Percentiles rank a stretch among this genome's conserved stretches.
Conservation (phyloP, 2,329 filamentous ascomycete species). For the Fusarium staphyleae region DNA sequence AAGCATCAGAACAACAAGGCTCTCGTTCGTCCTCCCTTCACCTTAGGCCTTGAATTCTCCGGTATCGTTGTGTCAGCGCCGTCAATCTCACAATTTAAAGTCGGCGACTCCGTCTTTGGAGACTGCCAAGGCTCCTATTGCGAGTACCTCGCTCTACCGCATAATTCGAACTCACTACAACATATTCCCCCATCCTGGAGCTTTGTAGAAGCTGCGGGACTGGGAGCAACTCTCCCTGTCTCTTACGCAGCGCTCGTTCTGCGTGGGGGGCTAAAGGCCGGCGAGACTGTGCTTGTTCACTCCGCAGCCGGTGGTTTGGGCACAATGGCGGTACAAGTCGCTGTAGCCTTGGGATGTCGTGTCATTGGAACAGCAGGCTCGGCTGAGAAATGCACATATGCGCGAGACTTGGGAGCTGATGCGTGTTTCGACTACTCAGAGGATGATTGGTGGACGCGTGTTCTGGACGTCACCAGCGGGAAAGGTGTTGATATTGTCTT, state of each 20-base stretch:
- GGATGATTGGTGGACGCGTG: slow-evolving; percentile 57
- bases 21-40: slow-evolving; percentile 64
- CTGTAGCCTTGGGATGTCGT: slow-evolving; percentile 57
- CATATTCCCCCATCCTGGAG: slow-evolving; percentile 55
- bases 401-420: slow-evolving; percentile 50
- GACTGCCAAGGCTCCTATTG: slow-evolving; percentile 59
- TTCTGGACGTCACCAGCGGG: slow-evolving; percentile 55
- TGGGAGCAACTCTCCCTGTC: slow-evolving; percentile 61
- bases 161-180: slow-evolving; percentile 45
- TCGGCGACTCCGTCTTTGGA: slow-evolving; percentile 63
- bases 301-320: slow-evolving; percentile 64
- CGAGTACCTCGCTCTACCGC: slow-evolving; percentile 55
- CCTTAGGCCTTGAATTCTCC: slow-evolving; percentile 66
- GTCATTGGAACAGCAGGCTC: slow-evolving; percentile 62
- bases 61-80: slow-evolving; percentile 57
- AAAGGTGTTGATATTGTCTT: slow-evolving; percentile 64
- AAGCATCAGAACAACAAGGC: slow-evolving; percentile 66
- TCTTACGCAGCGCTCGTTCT: slow-evolving; percentile 58
- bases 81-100: slow-evolving; percentile 45
- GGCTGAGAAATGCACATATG: slow-evolving; percentile 52
- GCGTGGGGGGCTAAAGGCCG: slow-evolving; percentile 50
- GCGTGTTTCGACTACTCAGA: slow-evolving; percentile 51
- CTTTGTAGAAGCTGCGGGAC: slow-evolving; percentile 58
- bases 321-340: slow-evolving; percentile 63
- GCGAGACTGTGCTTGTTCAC: slow-evolving; percentile 61